Conservation (phyloP, 2,329 filamentous ascomycete species). For the Pseudogymnoascus sp. region DNA sequence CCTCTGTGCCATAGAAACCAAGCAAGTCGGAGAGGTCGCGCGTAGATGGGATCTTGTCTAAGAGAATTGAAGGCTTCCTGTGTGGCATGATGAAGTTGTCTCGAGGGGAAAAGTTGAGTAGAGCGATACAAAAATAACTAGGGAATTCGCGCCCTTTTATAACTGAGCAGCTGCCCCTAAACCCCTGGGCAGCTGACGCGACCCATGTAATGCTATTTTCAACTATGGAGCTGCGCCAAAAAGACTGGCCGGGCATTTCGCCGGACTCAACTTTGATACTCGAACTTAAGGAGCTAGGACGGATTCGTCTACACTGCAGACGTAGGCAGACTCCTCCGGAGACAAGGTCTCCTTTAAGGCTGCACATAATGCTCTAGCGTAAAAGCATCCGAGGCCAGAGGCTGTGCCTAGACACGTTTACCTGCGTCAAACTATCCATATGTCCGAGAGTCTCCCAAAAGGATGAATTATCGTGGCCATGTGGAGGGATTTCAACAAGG, state of each 20-base stretch:
- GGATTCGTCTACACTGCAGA: background rate
- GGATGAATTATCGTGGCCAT: background rate
- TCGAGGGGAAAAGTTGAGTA: background rate
- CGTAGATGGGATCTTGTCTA: constrained; percentile 13
- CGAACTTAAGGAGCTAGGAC: background rate
- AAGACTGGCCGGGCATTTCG: background rate
- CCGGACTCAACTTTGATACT: background rate
- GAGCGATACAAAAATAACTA: background rate
- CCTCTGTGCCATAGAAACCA: constrained; percentile 8
- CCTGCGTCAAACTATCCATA: background rate
- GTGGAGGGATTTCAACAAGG: background rate
- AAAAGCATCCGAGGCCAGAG: background rate
- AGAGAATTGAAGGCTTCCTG: background rate
- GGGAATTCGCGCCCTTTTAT: background rate
- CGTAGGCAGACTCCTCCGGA: background rate
- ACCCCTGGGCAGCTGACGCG: background rate
- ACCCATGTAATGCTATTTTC: background rate
- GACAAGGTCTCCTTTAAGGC: background rate
- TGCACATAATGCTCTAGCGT: background rate
- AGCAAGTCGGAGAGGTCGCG: constrained; percentile 12
- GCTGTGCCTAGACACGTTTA: too few relatives aligned
- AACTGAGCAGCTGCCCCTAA: background rate
- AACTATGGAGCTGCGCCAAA: background rate
- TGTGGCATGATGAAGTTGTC: background rate
- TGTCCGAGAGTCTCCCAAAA: background rate